phyloP scores from a whole-genome alignment of 2,329 filamentous ascomycete genomes.

The Talaromyces sp. region DNA sequence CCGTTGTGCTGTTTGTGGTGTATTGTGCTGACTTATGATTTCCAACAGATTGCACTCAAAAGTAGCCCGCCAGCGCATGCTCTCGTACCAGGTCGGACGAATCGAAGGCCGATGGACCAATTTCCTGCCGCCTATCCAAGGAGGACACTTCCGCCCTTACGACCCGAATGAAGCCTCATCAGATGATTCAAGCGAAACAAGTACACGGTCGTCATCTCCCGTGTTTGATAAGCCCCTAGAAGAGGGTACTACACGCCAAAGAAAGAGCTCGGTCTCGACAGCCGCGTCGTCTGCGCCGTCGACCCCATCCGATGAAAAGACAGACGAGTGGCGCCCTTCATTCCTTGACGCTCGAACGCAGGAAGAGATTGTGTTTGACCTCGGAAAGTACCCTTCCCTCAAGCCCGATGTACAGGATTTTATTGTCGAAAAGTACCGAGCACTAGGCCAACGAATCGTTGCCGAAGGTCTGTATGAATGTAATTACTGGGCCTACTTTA shows the following conservation, averaged over 20 bases:
- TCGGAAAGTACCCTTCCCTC: slow-evolving; percentile 73
- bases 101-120: slow-evolving; percentile 81
- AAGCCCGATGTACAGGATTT: slow-evolving; percentile 68
- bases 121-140: slow-evolving; percentile 87
- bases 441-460: slow-evolving; percentile 65
- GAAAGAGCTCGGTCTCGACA: slow-evolving; percentile 27
- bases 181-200: slow-evolving; percentile 47
- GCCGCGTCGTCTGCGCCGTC: slow-evolving; percentile 27
- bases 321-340: slow-evolving; percentile 45
- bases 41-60: slow-evolving; percentile 65
- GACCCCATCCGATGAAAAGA: slow-evolving; percentile 18
- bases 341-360: slow-evolving; percentile 70
- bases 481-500: slow-evolving; percentile 73
- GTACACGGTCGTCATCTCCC: slow-evolving; percentile 55
- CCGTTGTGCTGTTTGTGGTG: not conserved
- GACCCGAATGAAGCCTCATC: slow-evolving; percentile 38
- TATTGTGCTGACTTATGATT: slow-evolving; percentile 11
- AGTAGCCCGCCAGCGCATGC: slow-evolving; percentile 72
- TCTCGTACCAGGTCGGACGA: slow-evolving; percentile 75
- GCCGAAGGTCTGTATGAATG: slow-evolving; percentile 77
- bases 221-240: slow-evolving; percentile 52
- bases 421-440: slow-evolving; percentile 78
- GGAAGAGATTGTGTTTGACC: slow-evolving; percentile 70
- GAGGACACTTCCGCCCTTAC: slow-evolving; percentile 66
- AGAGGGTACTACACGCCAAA: slow-evolving; percentile 29